Evolutionary conservation across 2,329 filamentous ascomycete genomes (phyloP).

Genomic region (Pseudonectria foliicola): DNA sequence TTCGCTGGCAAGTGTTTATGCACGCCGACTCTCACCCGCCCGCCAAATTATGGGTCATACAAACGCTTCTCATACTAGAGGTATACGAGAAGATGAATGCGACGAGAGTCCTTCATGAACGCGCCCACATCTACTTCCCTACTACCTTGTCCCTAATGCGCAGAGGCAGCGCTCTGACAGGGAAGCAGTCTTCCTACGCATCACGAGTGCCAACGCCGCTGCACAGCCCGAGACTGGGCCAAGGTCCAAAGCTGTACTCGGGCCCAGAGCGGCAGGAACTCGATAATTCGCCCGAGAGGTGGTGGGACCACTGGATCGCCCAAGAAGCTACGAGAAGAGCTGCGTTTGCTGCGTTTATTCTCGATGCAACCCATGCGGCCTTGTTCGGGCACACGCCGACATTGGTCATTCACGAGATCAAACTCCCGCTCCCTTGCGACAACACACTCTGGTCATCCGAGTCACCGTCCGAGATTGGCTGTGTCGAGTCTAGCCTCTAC

Average conservation of each 20-base stretch:
- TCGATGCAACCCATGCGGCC: slow-evolving; percentile 22
- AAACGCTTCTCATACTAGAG: slow-evolving; percentile 19
- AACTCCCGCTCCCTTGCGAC: slow-evolving; percentile 21
- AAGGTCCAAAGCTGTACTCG: slow-evolving; percentile 6
- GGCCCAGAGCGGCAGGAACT: slow-evolving; percentile 10
- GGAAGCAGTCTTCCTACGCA: slow-evolving; percentile 20
- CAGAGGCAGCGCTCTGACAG: slow-evolving; percentile 20
- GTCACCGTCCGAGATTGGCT: slow-evolving; percentile 22
- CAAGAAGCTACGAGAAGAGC: slow-evolving; percentile 23
- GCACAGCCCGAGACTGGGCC: slow-evolving; percentile 15
- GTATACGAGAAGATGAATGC: slow-evolving; percentile 23
- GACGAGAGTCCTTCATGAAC: slow-evolving; percentile 20
- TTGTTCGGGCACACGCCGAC: slow-evolving; percentile 23
- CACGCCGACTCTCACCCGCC: slow-evolving; percentile 22
- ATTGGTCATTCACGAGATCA: slow-evolving; percentile 22
- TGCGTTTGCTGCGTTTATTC: slow-evolving; percentile 20
- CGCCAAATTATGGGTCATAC: slow-evolving; percentile 22
- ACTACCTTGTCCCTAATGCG: slow-evolving; percentile 22
- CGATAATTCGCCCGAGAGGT: slow-evolving; percentile 18
- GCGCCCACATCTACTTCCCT: slow-evolving; percentile 23
- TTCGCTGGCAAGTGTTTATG: slow-evolving; percentile 23
- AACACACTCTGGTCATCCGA: slow-evolving; percentile 23
- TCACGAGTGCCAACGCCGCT: slow-evolving; percentile 18
- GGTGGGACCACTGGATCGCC: slow-evolving; percentile 25
- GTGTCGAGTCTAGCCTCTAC: slow-evolving; percentile 22